Conservation (phyloP, 495 filamentous ascomycete species). For the Pseudoneurospora amorphoporcata region DNA sequence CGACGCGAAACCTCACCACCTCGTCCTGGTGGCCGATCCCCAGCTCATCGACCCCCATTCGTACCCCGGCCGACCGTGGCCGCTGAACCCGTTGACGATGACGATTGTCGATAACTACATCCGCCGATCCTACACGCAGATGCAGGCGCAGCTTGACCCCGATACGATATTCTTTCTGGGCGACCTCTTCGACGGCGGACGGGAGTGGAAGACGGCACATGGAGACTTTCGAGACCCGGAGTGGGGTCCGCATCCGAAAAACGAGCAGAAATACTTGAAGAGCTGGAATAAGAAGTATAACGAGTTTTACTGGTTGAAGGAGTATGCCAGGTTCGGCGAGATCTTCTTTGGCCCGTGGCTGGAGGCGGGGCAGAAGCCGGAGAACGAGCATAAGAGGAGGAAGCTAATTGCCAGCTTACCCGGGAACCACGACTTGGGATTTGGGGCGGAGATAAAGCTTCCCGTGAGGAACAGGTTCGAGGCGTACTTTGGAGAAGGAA, state of each 20-base stretch:
- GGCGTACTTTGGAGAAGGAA: slow-evolving; percentile 80
- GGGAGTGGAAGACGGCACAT: slow-evolving; percentile 75
- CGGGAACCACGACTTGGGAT: slow-evolving; percentile 96
- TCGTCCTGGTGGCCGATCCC: slow-evolving; percentile 89
- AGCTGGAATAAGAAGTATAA: slow-evolving; percentile 64
- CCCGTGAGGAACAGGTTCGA: slow-evolving; percentile 73
- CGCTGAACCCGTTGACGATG: slow-evolving; percentile 67
- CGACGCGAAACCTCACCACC: slow-evolving; percentile 69
- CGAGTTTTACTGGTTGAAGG: slow-evolving; percentile 68
- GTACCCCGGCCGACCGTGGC: slow-evolving; percentile 89
- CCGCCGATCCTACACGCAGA: slow-evolving; percentile 59
- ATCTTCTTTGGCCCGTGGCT: slow-evolving; percentile 66
- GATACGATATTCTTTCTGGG: slow-evolving; percentile 85
- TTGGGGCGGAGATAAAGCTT: slow-evolving; percentile 72
- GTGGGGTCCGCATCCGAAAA: slow-evolving; percentile 40
- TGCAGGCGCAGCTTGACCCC: slow-evolving; percentile 61
- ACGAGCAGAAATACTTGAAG: slow-evolving; percentile 42
- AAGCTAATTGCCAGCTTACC: slow-evolving; percentile 74
- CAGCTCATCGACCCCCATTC: slow-evolving; percentile 96
- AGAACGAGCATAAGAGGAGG: slow-evolving; percentile 36
- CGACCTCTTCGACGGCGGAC: slow-evolving; percentile 91
- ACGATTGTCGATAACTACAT: slow-evolving; percentile 83
- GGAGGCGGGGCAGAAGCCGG: slow-evolving; percentile 22
- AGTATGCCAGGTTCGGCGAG: slow-evolving; percentile 67
- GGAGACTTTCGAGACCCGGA: slow-evolving; percentile 50